phyloP scores from a whole-genome alignment of 805 yeast species.

The Suhomyces emberorum region DNA sequence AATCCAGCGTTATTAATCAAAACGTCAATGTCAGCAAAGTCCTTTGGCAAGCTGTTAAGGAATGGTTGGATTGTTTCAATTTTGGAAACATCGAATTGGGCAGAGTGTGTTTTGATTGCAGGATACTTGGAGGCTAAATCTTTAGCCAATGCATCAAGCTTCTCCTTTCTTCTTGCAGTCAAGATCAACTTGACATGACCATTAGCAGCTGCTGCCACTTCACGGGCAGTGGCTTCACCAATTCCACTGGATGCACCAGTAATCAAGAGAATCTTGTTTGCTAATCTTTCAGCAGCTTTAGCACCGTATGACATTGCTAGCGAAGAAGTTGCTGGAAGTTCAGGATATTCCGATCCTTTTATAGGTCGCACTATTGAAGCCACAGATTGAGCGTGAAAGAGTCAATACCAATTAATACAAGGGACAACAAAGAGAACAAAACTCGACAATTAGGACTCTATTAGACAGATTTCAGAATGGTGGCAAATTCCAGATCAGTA shows the following conservation, averaged over 20 bases:
- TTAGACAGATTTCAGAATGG: too few species aligned
- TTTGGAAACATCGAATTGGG: constrained; percentile 44
- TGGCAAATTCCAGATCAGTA: too few species aligned
- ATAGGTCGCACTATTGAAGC: too few species aligned
- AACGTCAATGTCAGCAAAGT: constrained; percentile 62
- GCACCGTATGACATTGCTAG: constrained; percentile 61
- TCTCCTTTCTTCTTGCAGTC: constrained; percentile 74
- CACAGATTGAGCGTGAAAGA: too few species aligned
- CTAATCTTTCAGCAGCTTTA: constrained; percentile 75
- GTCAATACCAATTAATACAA: too few species aligned
- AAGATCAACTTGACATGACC: constrained; percentile 70
- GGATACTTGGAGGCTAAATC: constrained; percentile 49
- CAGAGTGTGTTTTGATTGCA: constrained; percentile 54
- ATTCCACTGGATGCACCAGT: constrained; percentile 98
- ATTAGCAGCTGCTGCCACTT: constrained; percentile 72
- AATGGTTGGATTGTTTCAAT: constrained; percentile 46
- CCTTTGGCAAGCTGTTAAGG: constrained; percentile 52
- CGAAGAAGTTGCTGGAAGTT: too few species aligned
- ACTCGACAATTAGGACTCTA: too few species aligned
- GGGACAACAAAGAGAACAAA: too few species aligned
- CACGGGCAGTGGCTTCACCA: constrained; percentile 87
- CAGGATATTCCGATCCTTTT: too few species aligned
- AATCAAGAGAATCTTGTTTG: constrained; percentile 74
- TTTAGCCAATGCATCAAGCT: constrained; percentile 47
- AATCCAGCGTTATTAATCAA: constrained; percentile 70